Base-by-base conservation (phyloP, 176 grass and related monocot genomes). In the Eremochloa ophiuroides region DNA sequence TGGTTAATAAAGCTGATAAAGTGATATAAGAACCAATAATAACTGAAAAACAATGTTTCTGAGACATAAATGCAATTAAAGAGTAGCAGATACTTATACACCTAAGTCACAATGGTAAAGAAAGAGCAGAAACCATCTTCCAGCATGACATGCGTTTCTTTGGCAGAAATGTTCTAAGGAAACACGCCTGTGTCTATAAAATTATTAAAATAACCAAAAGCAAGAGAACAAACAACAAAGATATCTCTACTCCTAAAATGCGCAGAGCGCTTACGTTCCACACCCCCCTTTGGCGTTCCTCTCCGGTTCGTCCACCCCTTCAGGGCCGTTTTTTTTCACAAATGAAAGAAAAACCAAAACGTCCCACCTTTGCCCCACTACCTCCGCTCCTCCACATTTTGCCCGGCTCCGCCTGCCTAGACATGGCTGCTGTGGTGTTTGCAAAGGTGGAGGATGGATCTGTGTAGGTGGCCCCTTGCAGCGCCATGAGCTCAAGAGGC, bases 21-120 rank as follows among this genome's bases (percentile, higher is more conserved):
- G 14, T 41, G 35, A 27, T 60, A 61, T 38, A 18, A 4, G 60
- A 17, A 61, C 35, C 7, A 41, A 76, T 4, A 42, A 62, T 66
- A 89, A 80, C 81, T 93, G 86, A 64, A 94, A 88, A 27, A 88
- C 89, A 82, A 85, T 89, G 43, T 91, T 84, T 67, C 89, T 91
- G 87, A 76, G 83, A 35, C 48, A 77, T 43, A 13, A 76, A 70
- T 80, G 82, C 18, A 55, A 72, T 11, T 48, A 72, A 66, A 7
- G 35, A 46, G 12, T 34, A 20, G 10, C 13, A 22, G 26, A 76
- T 73, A 87, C n/a, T 42, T 13, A 62, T 83, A 59, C 26, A 84
- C n/a, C 41, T 41, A 59, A 25, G 28, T 42, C 62, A 62, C 4
- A 61, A 73, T 40, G 6, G 53, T 34, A 76, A 72, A 82, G 61